These are phyloP conservation scores for Trichomonas gallinae DNA, from an alignment of 208 protist genomes.

Conservation along the genomic window DNA sequence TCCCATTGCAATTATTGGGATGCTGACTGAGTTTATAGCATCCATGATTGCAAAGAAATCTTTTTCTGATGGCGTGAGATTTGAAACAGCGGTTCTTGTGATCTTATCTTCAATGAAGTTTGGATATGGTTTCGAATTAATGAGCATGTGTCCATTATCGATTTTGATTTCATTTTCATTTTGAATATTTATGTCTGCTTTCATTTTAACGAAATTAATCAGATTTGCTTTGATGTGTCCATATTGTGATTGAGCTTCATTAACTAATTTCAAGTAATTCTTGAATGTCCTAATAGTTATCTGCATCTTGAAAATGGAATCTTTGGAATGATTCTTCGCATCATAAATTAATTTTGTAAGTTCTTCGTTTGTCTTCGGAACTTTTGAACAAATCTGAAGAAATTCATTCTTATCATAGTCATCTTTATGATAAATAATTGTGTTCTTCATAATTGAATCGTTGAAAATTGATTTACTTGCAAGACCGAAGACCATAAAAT, in stretches of 20 bases:
- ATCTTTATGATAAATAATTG: too few relatives aligned
- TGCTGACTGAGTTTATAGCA: too few relatives aligned
- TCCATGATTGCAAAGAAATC: background rate
- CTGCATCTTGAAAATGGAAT: background rate
- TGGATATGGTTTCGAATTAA: background rate
- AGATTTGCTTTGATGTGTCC: too few relatives aligned
- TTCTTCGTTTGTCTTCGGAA: too few relatives aligned
- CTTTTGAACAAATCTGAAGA: background rate
- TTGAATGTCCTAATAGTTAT: background rate
- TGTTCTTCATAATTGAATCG: too few relatives aligned
- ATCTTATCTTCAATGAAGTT: background rate
- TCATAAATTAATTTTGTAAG: background rate
- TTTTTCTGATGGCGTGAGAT: background rate
- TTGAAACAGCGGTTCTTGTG: background rate
- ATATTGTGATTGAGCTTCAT: background rate
- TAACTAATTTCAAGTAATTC: background rate
- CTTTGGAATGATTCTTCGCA: background rate
- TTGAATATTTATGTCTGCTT: too few relatives aligned
- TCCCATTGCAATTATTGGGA: background rate
- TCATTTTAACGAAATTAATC: too few relatives aligned
- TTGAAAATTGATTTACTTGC: background rate
- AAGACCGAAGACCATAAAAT: background rate
- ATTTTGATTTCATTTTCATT: background rate
- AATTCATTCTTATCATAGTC: background rate
- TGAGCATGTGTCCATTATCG: background rate